Evolutionary conservation across 169 alveolate species (phyloP), one percentile per base, ranked within the genome.

Genomic region (Eimeria sp.): DNA sequence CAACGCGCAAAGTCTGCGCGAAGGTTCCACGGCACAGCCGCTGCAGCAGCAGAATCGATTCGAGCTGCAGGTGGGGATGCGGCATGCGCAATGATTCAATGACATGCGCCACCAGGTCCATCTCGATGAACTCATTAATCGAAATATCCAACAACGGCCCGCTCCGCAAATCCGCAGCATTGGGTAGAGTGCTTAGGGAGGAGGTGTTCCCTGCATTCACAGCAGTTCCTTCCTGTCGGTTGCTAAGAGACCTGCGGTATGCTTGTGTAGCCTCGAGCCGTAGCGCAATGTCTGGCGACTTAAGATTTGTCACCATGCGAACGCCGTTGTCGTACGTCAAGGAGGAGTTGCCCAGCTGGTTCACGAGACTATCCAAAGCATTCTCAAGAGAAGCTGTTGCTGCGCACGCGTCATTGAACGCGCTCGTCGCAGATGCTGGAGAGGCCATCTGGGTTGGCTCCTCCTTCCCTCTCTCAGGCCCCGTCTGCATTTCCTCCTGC

Each of bases 231-330:
- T 93, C 96, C 49, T 93, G 96, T 23, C 96, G 74, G 89, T 71
- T 88, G 71, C 93, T 87, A 16, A 95, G 91, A 27, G 97, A 95
- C 77, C 95, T 85, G 56, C 97, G 95, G 68, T 88, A 95, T 68
- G 95, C 97, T 78, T 89, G 97, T 46, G 97, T 95, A 37, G 97
- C 97, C 66, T 95, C 97, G 87, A 95, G 97, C 40, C 97, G 89
- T 66, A 83, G 64, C 9, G 90, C 95, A 54, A 87, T 78, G 27
- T 95, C 97, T 54, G 43, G 52, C 16, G 95, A 88, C 77, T 76
- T 85, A 23, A 95, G 66, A 66, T 89, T 87, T 11, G 89, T 90
- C 76, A 87, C 76, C 97, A 95, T 85, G 91, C 95, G 95, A 52
- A 68, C 85, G 71, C 91, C 91, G 87, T 40, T 85, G 68, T 95